Conservation (phyloP, 140 eudicot species). For the Artemisia princeps region DNA sequence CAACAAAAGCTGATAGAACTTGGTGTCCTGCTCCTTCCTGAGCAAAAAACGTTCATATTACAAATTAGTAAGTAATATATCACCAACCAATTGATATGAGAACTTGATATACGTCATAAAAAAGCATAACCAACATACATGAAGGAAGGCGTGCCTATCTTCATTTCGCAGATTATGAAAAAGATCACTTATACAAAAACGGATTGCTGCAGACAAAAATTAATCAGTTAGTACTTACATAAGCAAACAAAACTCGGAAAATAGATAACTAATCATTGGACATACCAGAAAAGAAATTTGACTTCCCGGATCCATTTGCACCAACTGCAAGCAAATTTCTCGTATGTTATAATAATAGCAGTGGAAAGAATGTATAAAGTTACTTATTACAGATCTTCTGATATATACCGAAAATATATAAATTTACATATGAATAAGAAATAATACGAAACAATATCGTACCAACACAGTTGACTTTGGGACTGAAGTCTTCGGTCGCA, state of each 20-base stretch:
- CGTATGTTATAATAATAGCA: neutral
- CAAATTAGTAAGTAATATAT: slow-evolving; percentile 8
- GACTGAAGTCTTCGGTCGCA: slow-evolving; percentile 77
- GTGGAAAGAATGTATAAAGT: neutral
- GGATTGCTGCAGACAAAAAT: slow-evolving; percentile 57
- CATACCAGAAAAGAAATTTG: slow-evolving; percentile 88
- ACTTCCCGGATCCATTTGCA: slow-evolving; percentile 97
- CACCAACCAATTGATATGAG: slow-evolving; percentile 3
- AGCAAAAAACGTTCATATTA: slow-evolving; percentile 13
- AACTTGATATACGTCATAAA: slow-evolving; percentile 1
- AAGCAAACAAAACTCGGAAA: slow-evolving; percentile 4
- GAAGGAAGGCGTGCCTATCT: slow-evolving; percentile 87
- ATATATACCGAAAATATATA: neutral
- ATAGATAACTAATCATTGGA: neutral
- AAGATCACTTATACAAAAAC: slow-evolving; percentile 89
- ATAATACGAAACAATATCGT: slow-evolving; percentile 13
- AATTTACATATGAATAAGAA: neutral
- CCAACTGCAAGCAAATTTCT: slow-evolving; percentile 58
- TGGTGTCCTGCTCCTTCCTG: slow-evolving; percentile 99
- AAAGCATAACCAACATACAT: slow-evolving; percentile 47
- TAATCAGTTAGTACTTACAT: slow-evolving; percentile 19
- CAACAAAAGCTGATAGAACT: slow-evolving; percentile 93
- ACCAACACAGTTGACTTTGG: slow-evolving; percentile 98
- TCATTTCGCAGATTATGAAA: slow-evolving; percentile 87
- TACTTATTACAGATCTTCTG: neutral